Base-by-base conservation (phyloP, 2,329 filamentous ascomycete genomes). In the Didymella exigua region DNA sequence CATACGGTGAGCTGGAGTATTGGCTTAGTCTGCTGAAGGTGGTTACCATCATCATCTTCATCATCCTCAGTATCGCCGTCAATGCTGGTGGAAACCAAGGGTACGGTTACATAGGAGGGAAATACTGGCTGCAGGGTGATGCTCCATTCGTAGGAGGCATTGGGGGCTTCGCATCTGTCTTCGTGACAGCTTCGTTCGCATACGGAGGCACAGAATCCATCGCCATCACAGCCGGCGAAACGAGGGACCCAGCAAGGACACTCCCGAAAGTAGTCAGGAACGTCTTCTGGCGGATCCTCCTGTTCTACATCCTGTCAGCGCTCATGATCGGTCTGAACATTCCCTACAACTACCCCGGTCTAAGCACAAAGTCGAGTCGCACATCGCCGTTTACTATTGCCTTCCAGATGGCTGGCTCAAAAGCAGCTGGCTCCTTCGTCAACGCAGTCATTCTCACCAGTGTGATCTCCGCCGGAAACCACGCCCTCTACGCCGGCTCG, bases 241-340 rank as follows among this genome's bases (percentile, higher is more conserved):
- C 89, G 1, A 85, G 83, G n/a, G 91, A 91, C 68, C 89, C 89
- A 3, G 83, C 88, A 54, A 90, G 95, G 71, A 90, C 89, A 1
- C 81, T 97, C 0, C 93, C 93, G 0, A 91, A 87, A 0, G 93
- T 93, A 11, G 86, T 96, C 67, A 96, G 96, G 77, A 92, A 96
- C 73, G 91, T 96, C 19, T 96, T 96, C 75, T 79, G 77, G 77
- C 75, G 77, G 34, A 77, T 79, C 34, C 27, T 70, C 19, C 47
- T 71, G 21, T 79, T 79, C 67, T 79, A 78, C 58, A 66, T 79
- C 37, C 60, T 79, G 16, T 73, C 73, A 4, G 66, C 76, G 0
- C 69, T 77, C 26, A 69, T 79, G 56, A 70, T 79, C 27, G 77
- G 77, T 11, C 65, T 79, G 4, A 71, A 78, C 36, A 71, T 79